Percentiles rank a stretch among this genome's conserved stretches.
Conservation (phyloP, 2,329 filamentous ascomycete species). For the Zarea fungicola region DNA sequence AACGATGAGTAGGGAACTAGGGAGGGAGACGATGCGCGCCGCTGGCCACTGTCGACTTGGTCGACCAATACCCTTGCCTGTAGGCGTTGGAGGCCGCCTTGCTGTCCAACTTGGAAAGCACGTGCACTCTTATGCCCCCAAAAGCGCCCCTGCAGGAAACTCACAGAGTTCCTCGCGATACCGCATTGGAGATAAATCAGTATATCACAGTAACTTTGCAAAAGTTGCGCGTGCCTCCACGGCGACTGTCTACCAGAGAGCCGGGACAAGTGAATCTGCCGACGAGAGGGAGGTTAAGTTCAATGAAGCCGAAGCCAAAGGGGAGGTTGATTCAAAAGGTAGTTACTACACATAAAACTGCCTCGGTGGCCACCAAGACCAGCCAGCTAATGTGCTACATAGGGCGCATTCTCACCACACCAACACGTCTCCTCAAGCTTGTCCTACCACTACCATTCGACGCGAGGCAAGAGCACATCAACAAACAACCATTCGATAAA, state of each 20-base stretch:
- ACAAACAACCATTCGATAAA: constrained; percentile 33
- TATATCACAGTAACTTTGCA: constrained; percentile 1
- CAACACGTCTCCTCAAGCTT: constrained; percentile 73
- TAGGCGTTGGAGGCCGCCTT: background rate
- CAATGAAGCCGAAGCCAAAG: constrained; percentile 12
- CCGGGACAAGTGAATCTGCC: background rate
- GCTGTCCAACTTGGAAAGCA: background rate
- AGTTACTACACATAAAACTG: no score
- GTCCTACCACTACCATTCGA: constrained; percentile 63
- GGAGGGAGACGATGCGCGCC: constrained; percentile 8
- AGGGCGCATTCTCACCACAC: constrained; percentile 76
- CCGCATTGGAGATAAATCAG: background rate
- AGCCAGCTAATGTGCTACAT: no score
- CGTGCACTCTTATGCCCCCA: constrained; percentile 1
- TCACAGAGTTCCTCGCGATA: background rate
- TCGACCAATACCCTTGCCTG: background rate
- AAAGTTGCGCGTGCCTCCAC: constrained; percentile 9
- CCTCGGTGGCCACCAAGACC: no score
- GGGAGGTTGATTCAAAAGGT: constrained; percentile 21
- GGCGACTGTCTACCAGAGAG: constrained; percentile 5
- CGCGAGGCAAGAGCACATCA: constrained; percentile 34
- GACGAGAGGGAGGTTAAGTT: background rate
- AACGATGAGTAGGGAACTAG: constrained; percentile 2
- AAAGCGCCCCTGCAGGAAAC: background rate
- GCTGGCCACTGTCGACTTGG: background rate